Evolutionary conservation across 139 green algal species (phyloP), one percentile per base, ranked within the genome.

Genomic region (Raphidocelis subcapitata): DNA sequence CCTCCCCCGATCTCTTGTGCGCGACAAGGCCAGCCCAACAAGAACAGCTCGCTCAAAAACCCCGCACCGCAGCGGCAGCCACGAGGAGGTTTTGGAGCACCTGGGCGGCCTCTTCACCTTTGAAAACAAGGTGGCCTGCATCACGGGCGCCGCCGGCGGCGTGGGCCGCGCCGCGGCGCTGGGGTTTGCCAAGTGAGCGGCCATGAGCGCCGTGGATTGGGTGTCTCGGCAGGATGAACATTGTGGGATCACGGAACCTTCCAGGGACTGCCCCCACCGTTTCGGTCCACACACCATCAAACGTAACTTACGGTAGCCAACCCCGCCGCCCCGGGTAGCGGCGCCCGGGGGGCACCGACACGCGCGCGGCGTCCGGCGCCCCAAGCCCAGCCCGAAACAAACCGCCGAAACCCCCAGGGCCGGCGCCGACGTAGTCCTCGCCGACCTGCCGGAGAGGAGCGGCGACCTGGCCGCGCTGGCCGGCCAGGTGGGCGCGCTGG

Each of bases 381-480:
- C n/a, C n/a, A n/a, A n/a, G n/a, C n/a, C n/a, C n/a, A n/a, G n/a
- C n/a, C n/a, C n/a, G n/a, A n/a, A n/a, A n/a, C n/a, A n/a, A n/a
- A n/a, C n/a, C n/a, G n/a, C n/a, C n/a, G n/a, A n/a, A n/a, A n/a
- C n/a, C n/a, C n/a, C n/a, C n/a, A 76, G 75, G 41, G 63, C 57
- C 41, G 68, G 68, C 24, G 68, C 75, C 23, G 61, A 76, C 59
- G 75, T 81, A 15, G 65, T 81, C 28, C 36, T 72, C 2, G 64
- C 66, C 23, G 66, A 81, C 37, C 31, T 76, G 28, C 47, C 55
- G 8, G 51, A 21, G 1, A 35, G 51, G 72, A 5, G 56, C 64
- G 54, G 3, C 2, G 10, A 36, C 54, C 21, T 35, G 35, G 21
- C 16, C 3, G 24, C 20, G 5, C 29, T 18, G 18, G 4, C 2